phyloP scores from a whole-genome alignment of 2,329 filamentous ascomycete species.

The Penicillium verrucosum region DNA sequence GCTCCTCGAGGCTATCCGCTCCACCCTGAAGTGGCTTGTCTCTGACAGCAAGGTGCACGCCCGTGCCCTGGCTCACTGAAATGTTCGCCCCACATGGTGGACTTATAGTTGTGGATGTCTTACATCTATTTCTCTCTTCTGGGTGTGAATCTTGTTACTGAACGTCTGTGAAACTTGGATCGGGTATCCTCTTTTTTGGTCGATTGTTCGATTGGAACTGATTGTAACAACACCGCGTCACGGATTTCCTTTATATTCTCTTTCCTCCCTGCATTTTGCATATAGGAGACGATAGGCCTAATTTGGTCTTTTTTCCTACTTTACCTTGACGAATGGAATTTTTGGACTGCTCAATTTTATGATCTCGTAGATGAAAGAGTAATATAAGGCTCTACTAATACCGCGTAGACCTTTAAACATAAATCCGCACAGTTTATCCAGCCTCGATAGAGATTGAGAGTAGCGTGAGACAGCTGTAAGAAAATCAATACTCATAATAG shows the following conservation, averaged over 20 bases:
- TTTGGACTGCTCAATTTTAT: conserved; percentile 14
- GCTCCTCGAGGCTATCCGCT: conserved; percentile 28
- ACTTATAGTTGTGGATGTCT: neutral
- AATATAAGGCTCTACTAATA: neutral
- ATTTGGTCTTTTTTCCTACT: conserved; percentile 3
- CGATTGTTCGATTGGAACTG: conserved; percentile 5
- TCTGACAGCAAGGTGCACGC: conserved; percentile 32
- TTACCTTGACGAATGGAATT: conserved; percentile 21
- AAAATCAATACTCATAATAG: no score
- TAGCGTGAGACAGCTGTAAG: no score
- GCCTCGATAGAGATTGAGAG: no score
- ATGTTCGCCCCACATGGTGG: neutral
- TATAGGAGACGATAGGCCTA: conserved; percentile 6
- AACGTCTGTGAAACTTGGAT: conserved; percentile 4
- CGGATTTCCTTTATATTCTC: conserved; percentile 13
- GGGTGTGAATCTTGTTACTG: neutral
- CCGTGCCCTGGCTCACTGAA: conserved; percentile 28
- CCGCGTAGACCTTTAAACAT: no score
- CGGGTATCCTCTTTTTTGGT: conserved; percentile 9
- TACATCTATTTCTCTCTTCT: neutral
- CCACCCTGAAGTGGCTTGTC: conserved; percentile 34
- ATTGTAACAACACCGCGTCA: conserved; percentile 12
- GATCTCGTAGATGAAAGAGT: neutral
- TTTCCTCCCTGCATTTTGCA: conserved; percentile 4
- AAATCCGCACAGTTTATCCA: no score